Percentiles rank a stretch among this genome's conserved stretches.
Evolutionary conservation across 352 stramenopile species (phyloP).

Genomic region (Phytopythium montanum): DNA sequence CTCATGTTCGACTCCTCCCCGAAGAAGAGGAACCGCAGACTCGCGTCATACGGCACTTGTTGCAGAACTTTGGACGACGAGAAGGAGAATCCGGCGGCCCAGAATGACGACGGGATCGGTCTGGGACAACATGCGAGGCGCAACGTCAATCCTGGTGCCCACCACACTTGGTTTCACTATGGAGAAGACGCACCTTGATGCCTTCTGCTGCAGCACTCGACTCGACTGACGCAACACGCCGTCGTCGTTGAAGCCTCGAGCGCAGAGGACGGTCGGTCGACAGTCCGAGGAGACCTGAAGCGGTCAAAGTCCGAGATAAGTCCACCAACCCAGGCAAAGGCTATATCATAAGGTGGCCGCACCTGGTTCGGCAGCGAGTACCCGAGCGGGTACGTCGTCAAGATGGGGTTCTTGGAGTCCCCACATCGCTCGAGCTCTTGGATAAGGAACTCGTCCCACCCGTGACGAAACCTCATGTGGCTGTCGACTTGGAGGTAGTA

Average conservation of each 20-base stretch:
- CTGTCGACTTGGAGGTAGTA: slow-evolving; percentile 96
- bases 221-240: slow-evolving; percentile 56
- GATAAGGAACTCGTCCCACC: slow-evolving; percentile 92
- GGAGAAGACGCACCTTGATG: slow-evolving; percentile 18
- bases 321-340: not conserved
- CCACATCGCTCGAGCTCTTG: slow-evolving; percentile 48
- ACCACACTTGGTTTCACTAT: not conserved
- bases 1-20: slow-evolving; percentile 93
- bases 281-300: slow-evolving; percentile 39
- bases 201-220: slow-evolving; percentile 39
- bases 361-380: slow-evolving; percentile 84
- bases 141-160: not conserved
- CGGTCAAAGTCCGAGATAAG: not conserved
- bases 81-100: slow-evolving; percentile 76
- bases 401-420: slow-evolving; percentile 52
- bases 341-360: slow-evolving; percentile 13
- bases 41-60: slow-evolving; percentile 85
- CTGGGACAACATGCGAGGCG: slow-evolving; percentile 22
- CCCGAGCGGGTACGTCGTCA: slow-evolving; percentile 93
- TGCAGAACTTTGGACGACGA: slow-evolving; percentile 38
- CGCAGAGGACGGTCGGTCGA: slow-evolving; percentile 60
- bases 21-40: slow-evolving; percentile 91
- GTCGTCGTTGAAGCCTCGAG: slow-evolving; percentile 46
- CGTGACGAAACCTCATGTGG: slow-evolving; percentile 86
- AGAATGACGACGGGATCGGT: slow-evolving; percentile 57